A percentile compares a stretch with the other conserved stretches of the same genome.
Conservation (phyloP, 345 rosid species). For the Boechera stricta region DNA sequence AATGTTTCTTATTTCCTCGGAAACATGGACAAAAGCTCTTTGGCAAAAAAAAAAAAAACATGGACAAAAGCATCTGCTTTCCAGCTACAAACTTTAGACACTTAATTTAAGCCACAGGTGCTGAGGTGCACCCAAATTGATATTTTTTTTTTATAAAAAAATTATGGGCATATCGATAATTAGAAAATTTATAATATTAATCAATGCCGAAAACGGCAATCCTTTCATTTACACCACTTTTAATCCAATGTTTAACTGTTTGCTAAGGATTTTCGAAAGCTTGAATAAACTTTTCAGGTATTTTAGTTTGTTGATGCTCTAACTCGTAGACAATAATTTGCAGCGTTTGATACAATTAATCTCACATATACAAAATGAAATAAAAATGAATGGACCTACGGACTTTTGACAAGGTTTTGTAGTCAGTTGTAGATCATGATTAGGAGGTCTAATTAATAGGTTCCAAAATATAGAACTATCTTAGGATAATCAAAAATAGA, state of each 20-base stretch:
- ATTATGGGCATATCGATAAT: slow-evolving; percentile 38
- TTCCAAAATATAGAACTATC: slow-evolving; percentile 29
- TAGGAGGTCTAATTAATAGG: slow-evolving; percentile 37
- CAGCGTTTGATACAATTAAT: neutral
- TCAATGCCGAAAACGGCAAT: neutral
- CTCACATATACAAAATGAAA: neutral
- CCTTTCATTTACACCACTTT: too few relatives aligned
- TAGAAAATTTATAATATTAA: slow-evolving; percentile 11
- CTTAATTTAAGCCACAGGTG: slow-evolving; percentile 37
- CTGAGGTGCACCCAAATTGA: slow-evolving; percentile 9
- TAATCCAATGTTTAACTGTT: neutral
- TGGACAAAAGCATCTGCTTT: slow-evolving; percentile 47
- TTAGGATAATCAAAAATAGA: slow-evolving; percentile 35
- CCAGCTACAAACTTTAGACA: slow-evolving; percentile 46
- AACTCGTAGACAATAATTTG: neutral
- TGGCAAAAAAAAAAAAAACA: slow-evolving; percentile 15
- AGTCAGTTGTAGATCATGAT: slow-evolving; percentile 36
- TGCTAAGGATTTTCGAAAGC: too few relatives aligned
- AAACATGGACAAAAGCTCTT: slow-evolving; percentile 44
- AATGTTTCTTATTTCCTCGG: slow-evolving; percentile 40
- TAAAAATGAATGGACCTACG: neutral
- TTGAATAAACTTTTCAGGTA: neutral
- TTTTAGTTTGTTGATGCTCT: neutral
- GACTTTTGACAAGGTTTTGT: slow-evolving; percentile 30
- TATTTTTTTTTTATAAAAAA: neutral